A percentile compares a stretch with the other conserved stretches of the same genome.
phyloP scores from a whole-genome alignment of 2,329 filamentous ascomycete species.

The Pseudogymnoascus sp. region DNA sequence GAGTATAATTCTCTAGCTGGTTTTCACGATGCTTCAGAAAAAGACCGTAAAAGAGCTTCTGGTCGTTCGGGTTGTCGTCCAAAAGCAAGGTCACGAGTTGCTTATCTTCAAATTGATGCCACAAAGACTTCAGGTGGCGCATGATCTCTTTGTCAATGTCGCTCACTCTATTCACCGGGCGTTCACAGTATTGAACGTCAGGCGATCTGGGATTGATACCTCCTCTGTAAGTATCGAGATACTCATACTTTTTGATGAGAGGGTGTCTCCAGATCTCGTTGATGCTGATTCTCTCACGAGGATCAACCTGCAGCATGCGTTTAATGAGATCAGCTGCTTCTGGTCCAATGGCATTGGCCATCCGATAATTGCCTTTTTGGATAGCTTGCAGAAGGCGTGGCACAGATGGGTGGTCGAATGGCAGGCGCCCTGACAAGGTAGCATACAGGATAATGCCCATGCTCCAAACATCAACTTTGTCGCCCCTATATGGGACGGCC shows the following conservation, averaged over 20 bases:
- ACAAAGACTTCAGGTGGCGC: conserved; percentile 78
- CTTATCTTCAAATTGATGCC: conserved; percentile 75
- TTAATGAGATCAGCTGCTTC: conserved; percentile 72
- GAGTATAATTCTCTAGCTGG: conserved; percentile 79
- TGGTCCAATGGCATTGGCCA: conserved; percentile 52
- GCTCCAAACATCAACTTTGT: conserved; percentile 89
- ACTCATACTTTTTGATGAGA: conserved; percentile 74
- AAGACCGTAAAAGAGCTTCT: conserved; percentile 87
- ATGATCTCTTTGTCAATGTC: conserved; percentile 76
- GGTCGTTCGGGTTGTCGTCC: conserved; percentile 64
- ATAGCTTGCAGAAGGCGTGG: conserved; percentile 53
- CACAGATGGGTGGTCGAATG: conserved; percentile 53
- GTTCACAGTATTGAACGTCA: conserved; percentile 51
- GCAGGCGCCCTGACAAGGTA: conserved; percentile 72
- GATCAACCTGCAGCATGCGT: conserved; percentile 70
- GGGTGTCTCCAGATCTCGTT: conserved; percentile 79
- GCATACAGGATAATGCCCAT: conserved; percentile 84
- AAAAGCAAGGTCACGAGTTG: conserved; percentile 61
- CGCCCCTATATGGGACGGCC: conserved; percentile 69
- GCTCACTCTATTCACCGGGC: conserved; percentile 48
- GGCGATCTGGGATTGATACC: conserved; percentile 41
- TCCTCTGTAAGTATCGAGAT: conserved; percentile 49
- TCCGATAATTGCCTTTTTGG: conserved; percentile 49
- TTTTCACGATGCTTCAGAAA: conserved; percentile 74
- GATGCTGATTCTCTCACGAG: conserved; percentile 69